Evolutionary conservation across 768 basidiomycete genomes (phyloP).

Genomic region (Macrolepiota albuminosa): DNA sequence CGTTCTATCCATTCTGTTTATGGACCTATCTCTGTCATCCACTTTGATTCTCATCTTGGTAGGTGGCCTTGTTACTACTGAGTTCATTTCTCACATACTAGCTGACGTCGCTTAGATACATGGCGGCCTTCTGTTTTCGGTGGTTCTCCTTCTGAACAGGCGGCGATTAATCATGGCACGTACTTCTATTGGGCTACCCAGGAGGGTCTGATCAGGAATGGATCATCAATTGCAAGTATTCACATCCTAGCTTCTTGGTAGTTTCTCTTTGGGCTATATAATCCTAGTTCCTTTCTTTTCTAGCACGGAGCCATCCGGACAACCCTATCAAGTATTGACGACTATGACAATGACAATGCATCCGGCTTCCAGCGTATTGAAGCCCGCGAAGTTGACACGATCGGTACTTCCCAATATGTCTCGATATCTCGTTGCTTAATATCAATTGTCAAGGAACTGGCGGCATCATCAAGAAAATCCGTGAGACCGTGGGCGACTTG

Average conservation of each 20-base stretch:
- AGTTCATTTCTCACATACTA: neutral
- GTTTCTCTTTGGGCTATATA: constrained; percentile 37
- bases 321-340: constrained; percentile 70
- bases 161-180: constrained; percentile 81
- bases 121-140: constrained; percentile 77
- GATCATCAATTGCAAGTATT: constrained; percentile 78
- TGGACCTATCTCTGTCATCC: constrained; percentile 77
- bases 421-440: neutral
- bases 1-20: constrained; percentile 75
- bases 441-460: constrained; percentile 42
- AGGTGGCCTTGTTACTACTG: neutral
- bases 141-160: constrained; percentile 65
- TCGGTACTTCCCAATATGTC: constrained; percentile 38
- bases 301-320: constrained; percentile 88
- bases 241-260: constrained; percentile 21
- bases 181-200: constrained; percentile 89
- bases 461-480: constrained; percentile 78
- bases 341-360: constrained; percentile 72
- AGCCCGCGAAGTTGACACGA: constrained; percentile 79
- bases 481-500: constrained; percentile 64
- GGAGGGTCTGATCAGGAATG: constrained; percentile 76
- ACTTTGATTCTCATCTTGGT: constrained; percentile 78
- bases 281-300: constrained; percentile 65
- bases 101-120: constrained; percentile 39
- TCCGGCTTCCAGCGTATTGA: constrained; percentile 82